Percentiles rank a stretch among this genome's conserved stretches.
phyloP scores from a whole-genome alignment of 139 green algal genomes.

The Closterium sp. region DNA sequence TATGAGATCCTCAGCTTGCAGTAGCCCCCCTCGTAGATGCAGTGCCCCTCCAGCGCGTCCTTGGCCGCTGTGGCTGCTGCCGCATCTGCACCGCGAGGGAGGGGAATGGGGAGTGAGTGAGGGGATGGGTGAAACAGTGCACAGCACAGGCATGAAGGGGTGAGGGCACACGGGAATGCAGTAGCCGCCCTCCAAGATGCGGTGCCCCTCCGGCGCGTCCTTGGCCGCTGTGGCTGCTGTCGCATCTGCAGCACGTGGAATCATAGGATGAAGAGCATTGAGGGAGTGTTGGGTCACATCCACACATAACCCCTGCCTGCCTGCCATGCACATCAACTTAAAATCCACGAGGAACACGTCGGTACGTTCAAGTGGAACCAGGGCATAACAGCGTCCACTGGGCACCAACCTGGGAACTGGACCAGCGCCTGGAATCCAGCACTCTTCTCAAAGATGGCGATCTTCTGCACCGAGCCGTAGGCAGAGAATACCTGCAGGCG shows the following conservation, averaged over 20 bases:
- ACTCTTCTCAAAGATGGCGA: constrained; percentile 69
- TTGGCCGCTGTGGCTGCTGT: constrained; percentile 30
- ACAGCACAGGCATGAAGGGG: neutral
- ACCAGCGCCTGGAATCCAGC: constrained; percentile 62
- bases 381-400: neutral
- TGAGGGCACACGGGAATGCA: constrained; percentile 29
- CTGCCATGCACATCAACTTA: neutral
- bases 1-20: constrained; percentile 46
- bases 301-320: neutral
- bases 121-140: neutral
- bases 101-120: too few relatives aligned
- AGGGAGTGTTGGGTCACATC: neutral
- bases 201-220: constrained; percentile 38
- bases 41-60: constrained; percentile 46
- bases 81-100: constrained; percentile 36
- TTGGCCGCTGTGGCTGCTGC: constrained; percentile 32
- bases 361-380: neutral
- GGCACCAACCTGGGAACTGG: constrained; percentile 59
- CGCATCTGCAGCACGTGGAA: neutral
- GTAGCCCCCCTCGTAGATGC: constrained; percentile 49
- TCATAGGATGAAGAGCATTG: constrained; percentile 3
- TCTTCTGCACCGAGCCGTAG: constrained; percentile 68
- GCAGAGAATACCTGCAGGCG: constrained; percentile 58
- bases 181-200: constrained; percentile 46
- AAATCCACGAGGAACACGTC: neutral